Conservation (phyloP, 2,329 filamentous ascomycete genomes). For the Neopestalotiopsis rosae region DNA sequence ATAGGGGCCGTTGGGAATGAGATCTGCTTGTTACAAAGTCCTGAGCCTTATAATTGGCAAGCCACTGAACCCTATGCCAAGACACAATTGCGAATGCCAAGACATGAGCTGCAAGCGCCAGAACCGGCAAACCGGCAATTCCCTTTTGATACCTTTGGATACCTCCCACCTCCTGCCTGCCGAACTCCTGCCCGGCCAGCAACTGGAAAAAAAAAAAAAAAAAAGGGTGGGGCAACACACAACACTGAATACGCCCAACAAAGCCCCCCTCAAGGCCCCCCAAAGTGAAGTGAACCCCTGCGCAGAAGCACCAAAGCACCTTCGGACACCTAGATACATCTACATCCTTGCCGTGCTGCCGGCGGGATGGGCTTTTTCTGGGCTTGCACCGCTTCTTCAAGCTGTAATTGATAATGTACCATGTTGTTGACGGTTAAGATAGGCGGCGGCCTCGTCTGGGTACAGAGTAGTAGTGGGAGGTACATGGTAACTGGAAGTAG, state of each 20-base stretch:
- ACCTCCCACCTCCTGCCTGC: neutral
- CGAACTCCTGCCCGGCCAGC: too few species aligned
- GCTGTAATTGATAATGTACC: neutral
- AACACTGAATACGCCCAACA: neutral
- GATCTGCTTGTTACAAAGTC: neutral
- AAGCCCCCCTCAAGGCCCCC: neutral
- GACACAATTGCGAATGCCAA: constrained; percentile 6
- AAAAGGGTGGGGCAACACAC: neutral
- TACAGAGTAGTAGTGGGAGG: neutral
- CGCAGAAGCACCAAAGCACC: neutral
- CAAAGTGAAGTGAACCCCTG: neutral
- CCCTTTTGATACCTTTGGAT: too few species aligned
- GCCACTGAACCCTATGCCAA: constrained; percentile 8
- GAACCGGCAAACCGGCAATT: constrained; percentile 12
- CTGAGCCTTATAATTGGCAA: constrained; percentile 2
- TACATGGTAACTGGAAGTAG: too few species aligned
- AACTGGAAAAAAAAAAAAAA: too few species aligned
- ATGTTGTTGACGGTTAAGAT: neutral
- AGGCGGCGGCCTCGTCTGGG: neutral
- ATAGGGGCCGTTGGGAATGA: constrained; percentile 2
- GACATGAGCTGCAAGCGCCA: constrained; percentile 5
- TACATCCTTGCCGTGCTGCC: neutral
- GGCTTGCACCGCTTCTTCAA: neutral
- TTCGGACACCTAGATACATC: constrained; percentile 1
- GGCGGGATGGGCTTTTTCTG: neutral